Evolutionary conservation across 2,329 filamentous ascomycete species (phyloP), one percentile per base, ranked within the genome.

Genomic region (Orbilia ellipsospora): DNA sequence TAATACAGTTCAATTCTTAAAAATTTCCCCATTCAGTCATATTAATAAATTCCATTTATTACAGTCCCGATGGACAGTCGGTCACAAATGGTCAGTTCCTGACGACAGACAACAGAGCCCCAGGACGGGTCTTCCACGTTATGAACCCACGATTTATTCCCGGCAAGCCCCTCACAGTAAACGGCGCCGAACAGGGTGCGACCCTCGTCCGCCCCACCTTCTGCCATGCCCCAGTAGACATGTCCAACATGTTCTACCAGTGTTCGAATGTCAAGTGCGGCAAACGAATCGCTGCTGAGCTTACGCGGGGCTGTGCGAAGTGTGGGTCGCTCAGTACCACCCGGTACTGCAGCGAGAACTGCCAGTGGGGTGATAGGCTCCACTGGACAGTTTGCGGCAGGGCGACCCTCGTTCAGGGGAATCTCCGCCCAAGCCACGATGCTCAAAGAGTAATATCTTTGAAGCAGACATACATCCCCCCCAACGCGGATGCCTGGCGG

Each of bases 261-360:
- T 72, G 67, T 51, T 72, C 51, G 6, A 72, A 72, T 26, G 15
- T 18, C 10, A 52, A 59, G 4, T 72, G 67, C 23, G 67, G 67
- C 4, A 51, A 23, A 23, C 59, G 67, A 3, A 48, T 72, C 16
- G 67, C 67, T 2, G 67, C 67, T 15, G 51, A 52, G 42, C 12
- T 64, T 1, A 72, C 59, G 0, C 12, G 15, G 3, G 67, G 67
- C 4, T 72, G 67, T n/a, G 59, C 23, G 7, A 18, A 26, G 16
- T 72, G 67, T 51, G 67, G 67, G 12, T 48, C 36, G 18, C n/a
- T 42, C 10, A 72, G 67, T 20, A 72, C 67, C 4, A 72, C 67
- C 2, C 40, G 67, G 12, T 72, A 72, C 26, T 72, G 67, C 45
- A 56, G 20, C n/a, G 18, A 51, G n/a, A 31, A 52, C 15, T 72